Evolutionary conservation across 1,284 basidiomycete species (phyloP), one percentile per base, ranked within the genome.

Genomic region (Cystobasidium pallidum): DNA sequence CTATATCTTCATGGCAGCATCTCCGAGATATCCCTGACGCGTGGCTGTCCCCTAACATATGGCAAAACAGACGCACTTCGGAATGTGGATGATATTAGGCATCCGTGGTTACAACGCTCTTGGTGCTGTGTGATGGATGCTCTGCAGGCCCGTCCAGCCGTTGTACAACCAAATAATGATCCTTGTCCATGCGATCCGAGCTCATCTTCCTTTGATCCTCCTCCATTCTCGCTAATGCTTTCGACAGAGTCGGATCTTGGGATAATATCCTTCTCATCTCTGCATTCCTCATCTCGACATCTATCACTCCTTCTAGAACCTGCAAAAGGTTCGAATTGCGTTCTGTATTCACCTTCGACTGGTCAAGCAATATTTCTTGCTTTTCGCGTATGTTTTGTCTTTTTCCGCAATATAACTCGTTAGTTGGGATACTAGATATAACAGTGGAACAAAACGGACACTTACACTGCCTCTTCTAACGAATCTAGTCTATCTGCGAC

Each of bases 401-500:
- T 28, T 24, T 26, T 24, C 24, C 49, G 49, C 6, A 24, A n/a
- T n/a, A n/a, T 19, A 17, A 15, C n/a, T 21, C 7, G 17, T 11
- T 7, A 2, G 13, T 11, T 26, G 13, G 3, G n/a, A 21, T 15
- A 26, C 17, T 19, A 47, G 21, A 19, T 10, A 45, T 26, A 34
- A 17, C 11, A 4, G 24, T 8, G 17, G 24, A 55, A 7, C 15
- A 19, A 0, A 7, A 11, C 6, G n/a, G 19, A 21, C 4, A 57
- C 68, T 63, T 34, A 71, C 68, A 71, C 49, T 43, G 68, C 55
- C 28, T 68, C 73, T 54, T 71, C 58, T 30, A 73, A n/a, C 24
- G 54, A 51, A 3, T 91, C 89, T 34, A 91, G 82, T 66, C 87
- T 84, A 62, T 92, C 91, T 73, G 89, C 86, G 2, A 94, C 88